Conservation (phyloP, 1,284 basidiomycete genomes). For the Ustilago esculenta region DNA sequence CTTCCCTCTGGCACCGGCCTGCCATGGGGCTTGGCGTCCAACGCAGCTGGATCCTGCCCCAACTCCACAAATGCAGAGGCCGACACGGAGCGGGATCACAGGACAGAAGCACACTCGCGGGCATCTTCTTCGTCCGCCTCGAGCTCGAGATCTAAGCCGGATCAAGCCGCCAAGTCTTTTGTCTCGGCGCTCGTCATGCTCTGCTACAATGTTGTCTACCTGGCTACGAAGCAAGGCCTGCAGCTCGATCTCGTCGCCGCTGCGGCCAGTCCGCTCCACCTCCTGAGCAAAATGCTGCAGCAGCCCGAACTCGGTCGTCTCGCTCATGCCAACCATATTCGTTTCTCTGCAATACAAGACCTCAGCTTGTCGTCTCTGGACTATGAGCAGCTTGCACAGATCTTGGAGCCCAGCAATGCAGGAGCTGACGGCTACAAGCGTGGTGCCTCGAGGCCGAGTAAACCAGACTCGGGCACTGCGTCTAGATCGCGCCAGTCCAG, state of each 20-base stretch:
- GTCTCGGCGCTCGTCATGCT: slow-evolving; percentile 54
- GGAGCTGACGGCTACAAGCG: slow-evolving; percentile 33
- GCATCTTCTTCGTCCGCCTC: background rate
- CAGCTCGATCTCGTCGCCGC: slow-evolving; percentile 52
- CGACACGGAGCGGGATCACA: background rate
- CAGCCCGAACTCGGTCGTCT: slow-evolving; percentile 33
- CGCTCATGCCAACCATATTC: slow-evolving; percentile 35
- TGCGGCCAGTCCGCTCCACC: slow-evolving; percentile 46
- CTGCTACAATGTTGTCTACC: slow-evolving; percentile 52
- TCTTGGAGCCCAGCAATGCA: slow-evolving; percentile 38
- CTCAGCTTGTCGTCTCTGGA: slow-evolving; percentile 33
- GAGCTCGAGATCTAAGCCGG: slow-evolving; percentile 25
- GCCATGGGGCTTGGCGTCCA: slow-evolving; percentile 39
- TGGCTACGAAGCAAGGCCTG: slow-evolving; percentile 49
- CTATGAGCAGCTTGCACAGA: slow-evolving; percentile 46
- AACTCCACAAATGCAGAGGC: background rate
- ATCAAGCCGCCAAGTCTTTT: slow-evolving; percentile 47
- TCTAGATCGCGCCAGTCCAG: background rate
- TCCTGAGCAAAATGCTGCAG: slow-evolving; percentile 27
- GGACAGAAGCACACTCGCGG: slow-evolving; percentile 1
- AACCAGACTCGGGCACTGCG: background rate
- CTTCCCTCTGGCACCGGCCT: slow-evolving; percentile 30
- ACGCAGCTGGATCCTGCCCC: background rate
- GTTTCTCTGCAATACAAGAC: slow-evolving; percentile 21
- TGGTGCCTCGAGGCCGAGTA: slow-evolving; percentile 5